A percentile compares a stretch with the other conserved stretches of the same genome.
phyloP scores from a whole-genome alignment of 306 rosid species.

The Trifolium subterraneum region DNA sequence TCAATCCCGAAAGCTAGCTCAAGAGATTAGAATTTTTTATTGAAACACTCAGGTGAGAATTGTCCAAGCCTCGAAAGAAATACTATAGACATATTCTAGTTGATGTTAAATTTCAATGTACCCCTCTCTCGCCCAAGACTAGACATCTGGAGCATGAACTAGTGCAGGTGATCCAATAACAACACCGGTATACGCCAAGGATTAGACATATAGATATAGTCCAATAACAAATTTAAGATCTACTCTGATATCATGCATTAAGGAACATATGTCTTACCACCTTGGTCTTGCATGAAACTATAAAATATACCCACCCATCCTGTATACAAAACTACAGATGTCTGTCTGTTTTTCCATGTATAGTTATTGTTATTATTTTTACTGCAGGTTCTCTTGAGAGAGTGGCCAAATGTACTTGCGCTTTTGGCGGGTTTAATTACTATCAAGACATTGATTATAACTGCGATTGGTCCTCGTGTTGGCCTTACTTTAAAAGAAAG shows the following conservation, averaged over 20 bases:
- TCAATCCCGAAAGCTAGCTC: neutral
- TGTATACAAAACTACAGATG: conserved; percentile 13
- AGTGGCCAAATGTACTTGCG: conserved; percentile 98
- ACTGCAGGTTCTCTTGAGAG: conserved; percentile 88
- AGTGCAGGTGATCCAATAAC: neutral
- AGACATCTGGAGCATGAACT: neutral
- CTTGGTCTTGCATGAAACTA: conserved; percentile 24
- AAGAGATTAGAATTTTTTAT: neutral
- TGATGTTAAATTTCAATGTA: neutral
- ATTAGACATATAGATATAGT: neutral
- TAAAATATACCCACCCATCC: conserved; percentile 14
- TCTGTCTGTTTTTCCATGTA: conserved; percentile 15
- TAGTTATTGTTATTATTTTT: conserved; percentile 27
- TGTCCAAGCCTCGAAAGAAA: neutral
- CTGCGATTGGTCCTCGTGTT: conserved; percentile 97
- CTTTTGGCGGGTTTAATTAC: conserved; percentile 90
- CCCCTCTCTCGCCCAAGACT: neutral
- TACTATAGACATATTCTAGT: neutral
- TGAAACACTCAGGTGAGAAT: neutral
- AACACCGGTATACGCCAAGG: neutral
- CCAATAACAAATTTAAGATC: neutral
- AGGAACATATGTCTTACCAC: conserved; percentile 4
- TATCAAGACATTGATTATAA: conserved; percentile 92
- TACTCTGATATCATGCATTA: conserved; percentile 3
- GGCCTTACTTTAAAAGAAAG: conserved; percentile 92